These are phyloP conservation scores for Aspergillus latus DNA, from an alignment of 2,329 filamentous ascomycete genomes.

Conservation along the genomic window DNA sequence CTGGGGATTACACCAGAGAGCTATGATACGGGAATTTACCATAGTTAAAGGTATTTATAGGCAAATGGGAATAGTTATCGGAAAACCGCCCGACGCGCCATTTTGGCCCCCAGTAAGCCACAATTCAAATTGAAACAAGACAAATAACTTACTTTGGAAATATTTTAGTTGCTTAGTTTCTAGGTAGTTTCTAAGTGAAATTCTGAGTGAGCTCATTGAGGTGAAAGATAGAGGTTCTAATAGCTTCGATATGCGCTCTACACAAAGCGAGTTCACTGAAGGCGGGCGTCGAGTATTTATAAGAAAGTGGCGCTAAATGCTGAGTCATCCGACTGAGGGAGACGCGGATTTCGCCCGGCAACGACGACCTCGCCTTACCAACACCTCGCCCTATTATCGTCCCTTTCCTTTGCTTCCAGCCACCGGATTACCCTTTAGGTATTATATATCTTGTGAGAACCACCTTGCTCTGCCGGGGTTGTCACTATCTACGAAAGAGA, in stretches of 20 bases:
- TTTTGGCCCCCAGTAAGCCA: not conserved
- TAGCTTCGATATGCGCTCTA: too few species aligned
- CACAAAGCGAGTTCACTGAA: not conserved
- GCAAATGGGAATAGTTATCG: too few species aligned
- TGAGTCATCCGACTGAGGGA: conserved; percentile 36
- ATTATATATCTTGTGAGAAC: conserved; percentile 1
- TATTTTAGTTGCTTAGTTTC: not conserved
- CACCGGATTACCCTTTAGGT: not conserved
- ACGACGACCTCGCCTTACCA: conserved; percentile 37
- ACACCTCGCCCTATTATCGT: conserved; percentile 22
- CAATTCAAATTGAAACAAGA: not conserved
- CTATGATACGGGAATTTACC: not conserved
- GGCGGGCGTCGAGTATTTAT: conserved; percentile 4
- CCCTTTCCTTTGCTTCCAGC: not conserved
- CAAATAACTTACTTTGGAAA: not conserved
- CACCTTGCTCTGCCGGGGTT: conserved; percentile 4
- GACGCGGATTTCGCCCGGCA: conserved; percentile 38
- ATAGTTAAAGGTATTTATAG: too few species aligned
- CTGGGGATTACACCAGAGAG: not conserved
- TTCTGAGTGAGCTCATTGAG: not conserved
- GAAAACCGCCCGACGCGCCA: not conserved
- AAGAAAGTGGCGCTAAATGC: conserved; percentile 16
- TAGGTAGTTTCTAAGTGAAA: too few species aligned
- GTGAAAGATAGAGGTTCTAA: not conserved
- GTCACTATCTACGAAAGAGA: conserved; percentile 11